These are phyloP conservation scores for Micractinium sp. DNA, from an alignment of 139 green algal genomes.

Conservation along the genomic window DNA sequence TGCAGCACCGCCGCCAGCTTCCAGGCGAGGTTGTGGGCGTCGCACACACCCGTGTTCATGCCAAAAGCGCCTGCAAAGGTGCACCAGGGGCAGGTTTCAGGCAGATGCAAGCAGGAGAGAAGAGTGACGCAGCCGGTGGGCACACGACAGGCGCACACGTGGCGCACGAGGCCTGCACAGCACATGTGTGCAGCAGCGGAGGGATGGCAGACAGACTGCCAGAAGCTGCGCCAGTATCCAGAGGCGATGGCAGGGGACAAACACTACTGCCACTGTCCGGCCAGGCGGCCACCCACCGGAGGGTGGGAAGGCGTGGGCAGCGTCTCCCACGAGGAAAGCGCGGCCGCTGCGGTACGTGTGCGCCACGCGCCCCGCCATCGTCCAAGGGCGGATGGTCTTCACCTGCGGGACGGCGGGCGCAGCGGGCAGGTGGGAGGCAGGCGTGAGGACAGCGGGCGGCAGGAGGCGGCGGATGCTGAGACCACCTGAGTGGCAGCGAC, in stretches of 20 bases:
- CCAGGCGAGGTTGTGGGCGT: conserved; percentile 96
- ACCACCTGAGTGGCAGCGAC: background rate
- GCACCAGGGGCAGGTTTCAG: background rate
- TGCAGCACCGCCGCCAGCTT: conserved; percentile 87
- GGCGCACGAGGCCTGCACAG: background rate
- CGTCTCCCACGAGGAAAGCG: conserved; percentile 89
- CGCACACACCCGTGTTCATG: conserved; percentile 94
- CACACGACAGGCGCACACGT: background rate
- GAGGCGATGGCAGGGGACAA: too few species aligned
- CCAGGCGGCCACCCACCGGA: background rate
- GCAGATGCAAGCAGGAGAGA: background rate
- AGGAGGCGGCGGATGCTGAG: background rate
- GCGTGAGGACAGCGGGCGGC: too few species aligned
- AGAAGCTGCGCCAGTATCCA: background rate
- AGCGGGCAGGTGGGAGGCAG: background rate
- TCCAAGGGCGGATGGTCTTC: conserved; percentile 75
- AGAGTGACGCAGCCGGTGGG: too few species aligned
- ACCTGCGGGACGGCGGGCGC: conserved; percentile 36
- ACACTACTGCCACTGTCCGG: too few species aligned
- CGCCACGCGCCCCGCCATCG: conserved; percentile 87
- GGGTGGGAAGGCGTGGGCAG: conserved; percentile 91
- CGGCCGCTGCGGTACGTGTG: conserved; percentile 57
- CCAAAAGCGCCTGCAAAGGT: conserved; percentile 88
- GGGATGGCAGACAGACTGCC: too few species aligned
- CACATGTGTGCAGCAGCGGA: too few species aligned